Conservation (phyloP, 345 rosid species). For the Aquilaria malaccensis region DNA sequence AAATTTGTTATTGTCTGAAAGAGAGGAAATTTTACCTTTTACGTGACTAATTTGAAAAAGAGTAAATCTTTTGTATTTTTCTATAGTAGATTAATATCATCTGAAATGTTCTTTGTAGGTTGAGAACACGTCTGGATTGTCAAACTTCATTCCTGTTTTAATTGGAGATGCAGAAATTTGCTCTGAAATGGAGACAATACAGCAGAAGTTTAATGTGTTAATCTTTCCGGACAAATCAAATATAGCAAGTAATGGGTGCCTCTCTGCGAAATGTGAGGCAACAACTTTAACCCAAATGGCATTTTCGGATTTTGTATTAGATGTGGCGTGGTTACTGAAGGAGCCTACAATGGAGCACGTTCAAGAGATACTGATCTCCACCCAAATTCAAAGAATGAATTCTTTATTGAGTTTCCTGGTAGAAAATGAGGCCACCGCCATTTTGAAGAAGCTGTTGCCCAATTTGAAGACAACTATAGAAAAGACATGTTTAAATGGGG, state of each 20-base stretch:
- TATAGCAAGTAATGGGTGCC: constrained; percentile 15
- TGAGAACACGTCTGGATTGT: constrained; percentile 81
- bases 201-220: constrained; percentile 45
- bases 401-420: constrained; percentile 51
- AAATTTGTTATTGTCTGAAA: too few species aligned
- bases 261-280: constrained; percentile 33
- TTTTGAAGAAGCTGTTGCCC: constrained; percentile 47
- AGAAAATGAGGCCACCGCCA: constrained; percentile 37
- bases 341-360: constrained; percentile 49
- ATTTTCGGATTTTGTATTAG: constrained; percentile 60
- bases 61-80: too few species aligned
- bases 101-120: constrained; percentile 38
- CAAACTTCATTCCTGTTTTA: constrained; percentile 82
- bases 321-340: constrained; percentile 83
- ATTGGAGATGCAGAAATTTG: constrained; percentile 68
- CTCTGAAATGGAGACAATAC: constrained; percentile 62
- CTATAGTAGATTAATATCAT: too few species aligned
- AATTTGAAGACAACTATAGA: constrained; percentile 43
- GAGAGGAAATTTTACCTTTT: too few species aligned
- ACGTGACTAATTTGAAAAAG: too few species aligned
- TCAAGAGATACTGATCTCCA: constrained; percentile 29
- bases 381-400: constrained; percentile 61
- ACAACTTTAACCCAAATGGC: constrained; percentile 35
- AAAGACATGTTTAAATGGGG: constrained; percentile 25
- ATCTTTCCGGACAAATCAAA: constrained; percentile 28